Evolutionary conservation across 2,329 filamentous ascomycete genomes (phyloP), one percentile per base, ranked within the genome.

Genomic region (Shiraia sp.): DNA sequence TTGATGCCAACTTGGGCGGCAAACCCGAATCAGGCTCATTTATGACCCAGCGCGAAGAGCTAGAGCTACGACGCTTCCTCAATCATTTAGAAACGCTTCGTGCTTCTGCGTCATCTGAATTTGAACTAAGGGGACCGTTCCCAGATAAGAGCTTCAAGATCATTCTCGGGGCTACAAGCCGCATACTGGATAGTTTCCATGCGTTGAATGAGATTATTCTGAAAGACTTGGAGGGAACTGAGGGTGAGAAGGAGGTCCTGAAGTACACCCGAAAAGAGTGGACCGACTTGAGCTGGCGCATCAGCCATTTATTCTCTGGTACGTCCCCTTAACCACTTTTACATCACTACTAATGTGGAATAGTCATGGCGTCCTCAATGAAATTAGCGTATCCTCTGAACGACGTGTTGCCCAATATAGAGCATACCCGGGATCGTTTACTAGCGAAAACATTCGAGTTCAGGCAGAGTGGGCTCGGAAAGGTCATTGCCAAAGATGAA

Each of bases 311-410:
- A 46, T 78, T 85, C 53, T 81, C 79, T 13, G 77, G 78, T 78
- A 64, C 54, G 75, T 49, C 16, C 4, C n/a, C 12, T 26, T 17
- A 16, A 13, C 45, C 17, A 7, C n/a, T n/a, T 17, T 5, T 24
- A 12, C 22, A 15, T 22, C 9, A 25, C 16, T 26, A 37, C 60
- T 66, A 33, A 63, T 28, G 3, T 26, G 10, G 17, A 6, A 12
- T 36, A 67, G 93, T 97, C 5, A 81, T 99, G 49, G 93, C 93
- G 1, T 93, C 88, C 29, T 95, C 88, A 10, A 83, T 97, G 73
- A 96, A 95, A 77, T 79, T 97, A 7, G 91, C 96, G 70, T 97
- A 96, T 59, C 91, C 93, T 0, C 77, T 99, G 44, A 92, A 87
- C 25, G 90, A 96, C 62, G 88, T 88, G 10, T 77, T 97, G 29